Evolutionary conservation across 148 eudicot genomes (phyloP).

Genomic region (Camellia granthamiana): DNA sequence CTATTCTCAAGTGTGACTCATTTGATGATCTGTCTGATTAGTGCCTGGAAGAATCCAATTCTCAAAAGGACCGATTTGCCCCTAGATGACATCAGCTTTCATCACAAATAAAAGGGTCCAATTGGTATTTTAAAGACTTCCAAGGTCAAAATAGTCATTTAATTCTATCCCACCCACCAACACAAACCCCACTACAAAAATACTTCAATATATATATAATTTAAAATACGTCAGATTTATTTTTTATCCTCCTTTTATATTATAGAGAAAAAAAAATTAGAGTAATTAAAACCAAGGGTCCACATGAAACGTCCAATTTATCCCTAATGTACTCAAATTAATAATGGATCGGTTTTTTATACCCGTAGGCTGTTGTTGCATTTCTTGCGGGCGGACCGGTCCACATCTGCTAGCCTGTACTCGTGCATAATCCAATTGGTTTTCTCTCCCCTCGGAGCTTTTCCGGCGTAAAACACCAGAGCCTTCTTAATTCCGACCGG

Average conservation of each 20-base stretch:
- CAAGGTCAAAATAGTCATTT: slow-evolving; percentile 7
- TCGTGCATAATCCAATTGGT: slow-evolving; percentile 59
- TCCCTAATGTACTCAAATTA: background rate
- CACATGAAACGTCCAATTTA: background rate
- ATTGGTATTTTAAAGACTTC: background rate
- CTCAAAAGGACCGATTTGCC: background rate
- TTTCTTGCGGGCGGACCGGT: slow-evolving; percentile 39
- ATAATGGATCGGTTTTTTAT: background rate
- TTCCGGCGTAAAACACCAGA: slow-evolving; percentile 45
- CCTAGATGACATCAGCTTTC: background rate
- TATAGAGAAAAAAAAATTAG: no score
- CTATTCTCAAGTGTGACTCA: no score
- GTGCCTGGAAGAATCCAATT: no score
- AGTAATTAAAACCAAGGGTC: background rate
- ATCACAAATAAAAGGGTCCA: background rate
- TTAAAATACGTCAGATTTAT: no score
- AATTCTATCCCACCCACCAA: background rate
- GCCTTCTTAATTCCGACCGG: slow-evolving; percentile 47
- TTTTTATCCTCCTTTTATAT: no score
- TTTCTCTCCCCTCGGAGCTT: slow-evolving; percentile 43
- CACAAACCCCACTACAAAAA: no score
- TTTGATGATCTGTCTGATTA: no score
- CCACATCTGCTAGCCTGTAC: slow-evolving; percentile 44
- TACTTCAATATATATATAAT: no score
- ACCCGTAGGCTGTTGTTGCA: slow-evolving; percentile 34